Evolutionary conservation across 495 filamentous ascomycete genomes (phyloP).

Genomic region (Talaromyces wortmannii): DNA sequence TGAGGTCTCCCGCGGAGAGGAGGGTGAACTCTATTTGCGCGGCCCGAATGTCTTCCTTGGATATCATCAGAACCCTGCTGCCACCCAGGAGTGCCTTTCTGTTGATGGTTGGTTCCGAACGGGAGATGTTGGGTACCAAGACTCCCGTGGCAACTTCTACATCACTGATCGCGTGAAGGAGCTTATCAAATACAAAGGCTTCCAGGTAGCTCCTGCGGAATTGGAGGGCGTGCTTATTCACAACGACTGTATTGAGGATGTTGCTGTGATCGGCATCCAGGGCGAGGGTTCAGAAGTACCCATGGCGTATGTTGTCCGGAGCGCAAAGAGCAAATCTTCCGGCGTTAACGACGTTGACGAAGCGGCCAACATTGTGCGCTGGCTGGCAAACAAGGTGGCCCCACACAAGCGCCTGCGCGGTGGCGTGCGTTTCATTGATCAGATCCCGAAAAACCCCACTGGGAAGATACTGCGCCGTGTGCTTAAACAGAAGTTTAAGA

Average conservation of each 20-base stretch:
- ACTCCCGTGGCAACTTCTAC: constrained; percentile 22
- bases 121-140: constrained; percentile 47
- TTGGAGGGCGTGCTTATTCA: constrained; percentile 57
- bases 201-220: constrained; percentile 71
- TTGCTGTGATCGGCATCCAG: constrained; percentile 64
- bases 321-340: constrained; percentile 34
- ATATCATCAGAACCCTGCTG: constrained; percentile 54
- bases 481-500: too few relatives aligned
- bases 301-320: constrained; percentile 61
- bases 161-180: constrained; percentile 31
- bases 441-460: too few relatives aligned
- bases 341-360: constrained; percentile 24
- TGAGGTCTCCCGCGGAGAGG: constrained; percentile 41
- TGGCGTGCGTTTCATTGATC: too few relatives aligned
- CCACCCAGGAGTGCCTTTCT: constrained; percentile 49
- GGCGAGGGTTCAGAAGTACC: constrained; percentile 64
- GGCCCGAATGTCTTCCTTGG: constrained; percentile 55
- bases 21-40: constrained; percentile 47
- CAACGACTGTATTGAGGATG: constrained; percentile 60
- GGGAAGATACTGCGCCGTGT: too few relatives aligned
- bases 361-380: constrained; percentile 46
- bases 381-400: constrained; percentile 44
- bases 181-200: constrained; percentile 37
- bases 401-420: constrained; percentile 54
- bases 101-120: constrained; percentile 43